These are phyloP conservation scores for Insectozyma bohioensis DNA, from an alignment of 1,139 yeast genomes.

Conservation along the genomic window DNA sequence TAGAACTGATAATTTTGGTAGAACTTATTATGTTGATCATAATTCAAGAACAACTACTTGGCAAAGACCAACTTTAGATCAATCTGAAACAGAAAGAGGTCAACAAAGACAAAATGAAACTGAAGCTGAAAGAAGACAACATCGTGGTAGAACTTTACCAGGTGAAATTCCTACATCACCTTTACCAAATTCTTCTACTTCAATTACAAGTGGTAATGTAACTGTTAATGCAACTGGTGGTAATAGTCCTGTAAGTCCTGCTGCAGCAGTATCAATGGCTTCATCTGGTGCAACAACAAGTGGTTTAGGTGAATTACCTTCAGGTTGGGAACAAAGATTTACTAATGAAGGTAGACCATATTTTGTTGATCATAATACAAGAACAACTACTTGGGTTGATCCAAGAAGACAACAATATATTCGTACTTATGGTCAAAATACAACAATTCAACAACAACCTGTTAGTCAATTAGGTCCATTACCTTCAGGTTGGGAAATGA, in stretches of 20 bases:
- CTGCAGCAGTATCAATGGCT: constrained; percentile 77
- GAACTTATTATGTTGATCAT: constrained; percentile 97
- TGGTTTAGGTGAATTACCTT: constrained; percentile 94
- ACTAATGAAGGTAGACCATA: constrained; percentile 98
- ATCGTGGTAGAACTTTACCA: constrained; percentile 86
- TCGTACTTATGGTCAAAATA: constrained; percentile 86
- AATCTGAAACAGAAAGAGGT: constrained; percentile 66
- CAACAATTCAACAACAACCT: constrained; percentile 95
- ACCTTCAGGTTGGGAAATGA: constrained; percentile 99
- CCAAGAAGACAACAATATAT: constrained; percentile 98
- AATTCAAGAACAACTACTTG: constrained; percentile 97
- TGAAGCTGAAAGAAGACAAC: constrained; percentile 88
- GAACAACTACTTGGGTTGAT: constrained; percentile 99
- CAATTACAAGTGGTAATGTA: constrained; percentile 41
- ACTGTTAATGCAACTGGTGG: constrained; percentile 48
- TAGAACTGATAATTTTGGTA: constrained; percentile 93
- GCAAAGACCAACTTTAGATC: constrained; percentile 88
- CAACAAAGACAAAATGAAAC: constrained; percentile 60
- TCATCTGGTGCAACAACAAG: constrained; percentile 92
- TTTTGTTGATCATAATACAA: constrained; percentile 96
- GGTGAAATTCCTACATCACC: constrained; percentile 57
- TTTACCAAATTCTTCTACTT: constrained; percentile 20
- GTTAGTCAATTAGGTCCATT: constrained; percentile 97
- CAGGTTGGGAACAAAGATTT: constrained; percentile 98
- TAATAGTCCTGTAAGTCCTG: constrained; percentile 56